Conservation (phyloP, 2,329 filamentous ascomycete species). For the Hypoxylon sp. region DNA sequence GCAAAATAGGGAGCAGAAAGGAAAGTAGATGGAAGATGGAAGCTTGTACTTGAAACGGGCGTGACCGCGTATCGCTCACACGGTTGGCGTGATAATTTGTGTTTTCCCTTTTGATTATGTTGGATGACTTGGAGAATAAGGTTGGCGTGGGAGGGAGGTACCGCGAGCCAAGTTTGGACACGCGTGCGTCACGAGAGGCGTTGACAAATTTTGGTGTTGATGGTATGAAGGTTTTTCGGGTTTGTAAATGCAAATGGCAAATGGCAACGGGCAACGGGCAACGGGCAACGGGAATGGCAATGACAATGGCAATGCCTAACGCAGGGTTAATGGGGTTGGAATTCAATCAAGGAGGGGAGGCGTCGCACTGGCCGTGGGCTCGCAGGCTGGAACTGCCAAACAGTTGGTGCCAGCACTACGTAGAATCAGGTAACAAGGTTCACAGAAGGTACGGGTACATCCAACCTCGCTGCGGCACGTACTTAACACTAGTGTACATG, state of each 20-base stretch:
- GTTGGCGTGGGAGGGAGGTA: constrained; percentile 3
- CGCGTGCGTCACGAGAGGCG: constrained; percentile 14
- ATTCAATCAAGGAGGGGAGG: constrained; percentile 36
- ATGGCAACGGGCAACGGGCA: background rate
- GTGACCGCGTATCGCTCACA: constrained; percentile 14
- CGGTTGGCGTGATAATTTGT: background rate
- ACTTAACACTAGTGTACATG: background rate
- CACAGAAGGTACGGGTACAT: constrained; percentile 26
- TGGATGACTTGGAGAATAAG: constrained; percentile 4
- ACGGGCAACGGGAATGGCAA: background rate
- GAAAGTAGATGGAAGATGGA: constrained; percentile 14
- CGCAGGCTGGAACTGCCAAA: constrained; percentile 15
- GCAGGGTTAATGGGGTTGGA: constrained; percentile 12
- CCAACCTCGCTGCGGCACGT: constrained; percentile 34
- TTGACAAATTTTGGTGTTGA: constrained; percentile 11
- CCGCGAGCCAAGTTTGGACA: constrained; percentile 10
- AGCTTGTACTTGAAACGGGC: constrained; percentile 5
- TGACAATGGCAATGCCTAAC: constrained; percentile 14
- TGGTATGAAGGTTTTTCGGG: constrained; percentile 17
- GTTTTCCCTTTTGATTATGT: constrained; percentile 9
- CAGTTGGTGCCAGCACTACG: constrained; percentile 24
- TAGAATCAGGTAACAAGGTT: constrained; percentile 11
- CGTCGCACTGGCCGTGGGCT: constrained; percentile 11
- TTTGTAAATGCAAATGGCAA: constrained; percentile 17
- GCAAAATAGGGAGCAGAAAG: constrained; percentile 15